Percentiles rank a stretch among this genome's conserved stretches.
These are phyloP conservation scores for Passiflora organensis DNA, from an alignment of 345 rosid species.

Conservation along the genomic window DNA sequence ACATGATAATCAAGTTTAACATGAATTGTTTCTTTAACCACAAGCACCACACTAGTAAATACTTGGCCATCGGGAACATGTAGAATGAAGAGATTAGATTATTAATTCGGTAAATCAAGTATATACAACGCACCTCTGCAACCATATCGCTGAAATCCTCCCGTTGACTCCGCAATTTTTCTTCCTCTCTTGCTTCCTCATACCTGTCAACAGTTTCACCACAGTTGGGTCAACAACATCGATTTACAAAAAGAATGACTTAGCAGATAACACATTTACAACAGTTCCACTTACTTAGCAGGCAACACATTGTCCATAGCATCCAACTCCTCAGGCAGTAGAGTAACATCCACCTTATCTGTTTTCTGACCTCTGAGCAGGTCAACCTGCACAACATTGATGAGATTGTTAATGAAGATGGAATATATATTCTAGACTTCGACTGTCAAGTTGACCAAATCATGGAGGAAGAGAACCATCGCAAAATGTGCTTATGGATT, in stretches of 20 bases:
- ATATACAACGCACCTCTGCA: constrained; percentile 61
- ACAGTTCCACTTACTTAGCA: constrained; percentile 64
- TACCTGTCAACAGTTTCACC: constrained; percentile 42
- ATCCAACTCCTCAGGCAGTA: constrained; percentile 94
- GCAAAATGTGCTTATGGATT: too few species aligned
- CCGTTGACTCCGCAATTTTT: constrained; percentile 81
- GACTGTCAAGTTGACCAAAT: too few species aligned
- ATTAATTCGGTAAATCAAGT: not conserved
- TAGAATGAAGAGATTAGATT: too few species aligned
- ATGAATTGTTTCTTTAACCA: too few species aligned
- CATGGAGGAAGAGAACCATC: too few species aligned
- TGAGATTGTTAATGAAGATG: not conserved
- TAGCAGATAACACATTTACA: not conserved
- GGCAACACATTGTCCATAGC: constrained; percentile 81
- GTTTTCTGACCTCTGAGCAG: constrained; percentile 88
- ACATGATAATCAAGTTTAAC: too few species aligned
- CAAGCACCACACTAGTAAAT: too few species aligned
- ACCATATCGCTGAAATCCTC: constrained; percentile 99
- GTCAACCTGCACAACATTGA: constrained; percentile 60
- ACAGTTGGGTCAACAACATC: not conserved
- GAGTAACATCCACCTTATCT: constrained; percentile 79
- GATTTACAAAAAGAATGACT: not conserved
- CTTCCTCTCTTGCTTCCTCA: constrained; percentile 98
- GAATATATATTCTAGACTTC: too few species aligned
- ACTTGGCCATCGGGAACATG: too few species aligned